phyloP scores from a whole-genome alignment of 345 rosid genomes.

The Combretum micranthum region DNA sequence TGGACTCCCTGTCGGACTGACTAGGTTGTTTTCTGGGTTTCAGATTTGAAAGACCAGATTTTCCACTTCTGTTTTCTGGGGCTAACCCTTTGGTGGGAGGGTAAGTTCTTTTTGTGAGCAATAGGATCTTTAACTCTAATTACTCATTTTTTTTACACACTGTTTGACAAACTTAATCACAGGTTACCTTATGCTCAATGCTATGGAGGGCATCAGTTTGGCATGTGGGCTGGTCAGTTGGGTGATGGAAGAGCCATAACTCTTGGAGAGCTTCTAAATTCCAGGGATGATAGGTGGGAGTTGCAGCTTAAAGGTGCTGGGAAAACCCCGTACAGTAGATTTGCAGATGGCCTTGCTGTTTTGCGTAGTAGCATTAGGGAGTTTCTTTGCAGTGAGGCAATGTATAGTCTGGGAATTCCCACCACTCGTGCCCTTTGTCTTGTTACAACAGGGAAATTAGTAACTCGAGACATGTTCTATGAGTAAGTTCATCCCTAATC shows the following conservation, averaged over 20 bases:
- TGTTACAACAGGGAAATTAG: conserved; percentile 85
- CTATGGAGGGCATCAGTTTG: conserved; percentile 98
- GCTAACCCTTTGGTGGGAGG: conserved; percentile 64
- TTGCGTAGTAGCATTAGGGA: conserved; percentile 94
- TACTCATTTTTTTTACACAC: conserved; percentile 4
- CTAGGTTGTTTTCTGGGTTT: conserved; percentile 10
- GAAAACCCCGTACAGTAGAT: conserved; percentile 92
- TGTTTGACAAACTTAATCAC: conserved; percentile 14
- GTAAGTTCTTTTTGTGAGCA: conserved; percentile 34
- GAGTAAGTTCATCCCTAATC: conserved; percentile 52
- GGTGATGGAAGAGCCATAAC: conserved; percentile 99
- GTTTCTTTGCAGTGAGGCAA: conserved; percentile 90
- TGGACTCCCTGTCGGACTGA: background rate
- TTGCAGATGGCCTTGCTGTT: conserved; percentile 98
- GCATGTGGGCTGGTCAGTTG: conserved; percentile 98
- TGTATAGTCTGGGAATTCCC: conserved; percentile 91
- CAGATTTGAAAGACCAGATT: conserved; percentile 89
- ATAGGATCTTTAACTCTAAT: background rate
- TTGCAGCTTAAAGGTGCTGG: conserved; percentile 98
- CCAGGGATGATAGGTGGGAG: conserved; percentile 90
- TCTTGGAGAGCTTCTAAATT: conserved; percentile 77
- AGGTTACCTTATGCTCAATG: conserved; percentile 88
- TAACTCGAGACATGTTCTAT: conserved; percentile 94
- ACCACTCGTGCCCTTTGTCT: conserved; percentile 96
- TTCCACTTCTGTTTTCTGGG: conserved; percentile 71